A percentile compares a stretch with the other conserved stretches of the same genome.
phyloP scores from a whole-genome alignment of 169 alveolate genomes.

The Plasmodium gaboni region DNA sequence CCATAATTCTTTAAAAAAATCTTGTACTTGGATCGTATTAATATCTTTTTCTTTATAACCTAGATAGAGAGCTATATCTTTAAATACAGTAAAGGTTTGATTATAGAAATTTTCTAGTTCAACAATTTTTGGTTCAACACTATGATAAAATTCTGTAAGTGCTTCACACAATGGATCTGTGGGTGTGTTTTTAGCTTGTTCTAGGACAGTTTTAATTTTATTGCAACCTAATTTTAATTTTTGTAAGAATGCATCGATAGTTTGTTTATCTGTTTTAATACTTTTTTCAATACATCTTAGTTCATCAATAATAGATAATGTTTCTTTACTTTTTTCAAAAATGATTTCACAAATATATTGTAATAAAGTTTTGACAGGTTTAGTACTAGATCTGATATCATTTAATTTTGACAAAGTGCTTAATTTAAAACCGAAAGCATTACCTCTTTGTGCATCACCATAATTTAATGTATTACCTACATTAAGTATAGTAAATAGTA shows the following conservation, averaged over 20 bases:
- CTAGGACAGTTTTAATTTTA: constrained; percentile 80
- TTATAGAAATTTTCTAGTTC: constrained; percentile 49
- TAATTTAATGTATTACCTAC: constrained; percentile 90
- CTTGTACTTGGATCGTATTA: constrained; percentile 87
- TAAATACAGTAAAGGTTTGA: constrained; percentile 84
- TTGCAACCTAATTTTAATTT: constrained; percentile 81
- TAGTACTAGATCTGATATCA: constrained; percentile 91
- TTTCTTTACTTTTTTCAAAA: constrained; percentile 78
- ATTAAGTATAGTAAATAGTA: constrained; percentile 87
- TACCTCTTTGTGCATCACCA: constrained; percentile 92
- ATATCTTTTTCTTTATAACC: constrained; percentile 92
- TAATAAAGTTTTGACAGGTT: constrained; percentile 89
- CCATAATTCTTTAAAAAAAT: constrained; percentile 89
- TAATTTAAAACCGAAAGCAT: constrained; percentile 92
- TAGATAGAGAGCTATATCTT: constrained; percentile 85
- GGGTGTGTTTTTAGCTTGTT: constrained; percentile 77
- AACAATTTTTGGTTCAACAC: constrained; percentile 76
- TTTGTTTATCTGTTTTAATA: constrained; percentile 82
- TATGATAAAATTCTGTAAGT: constrained; percentile 74
- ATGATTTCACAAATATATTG: constrained; percentile 87
- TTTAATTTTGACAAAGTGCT: constrained; percentile 89
- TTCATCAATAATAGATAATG: constrained; percentile 79
- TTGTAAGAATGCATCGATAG: constrained; percentile 77
- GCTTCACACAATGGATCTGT: constrained; percentile 81
- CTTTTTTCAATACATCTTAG: constrained; percentile 80